Conservation (phyloP, 108 stramenopile genomes). For the Stephanodiscus triporus region DNA sequence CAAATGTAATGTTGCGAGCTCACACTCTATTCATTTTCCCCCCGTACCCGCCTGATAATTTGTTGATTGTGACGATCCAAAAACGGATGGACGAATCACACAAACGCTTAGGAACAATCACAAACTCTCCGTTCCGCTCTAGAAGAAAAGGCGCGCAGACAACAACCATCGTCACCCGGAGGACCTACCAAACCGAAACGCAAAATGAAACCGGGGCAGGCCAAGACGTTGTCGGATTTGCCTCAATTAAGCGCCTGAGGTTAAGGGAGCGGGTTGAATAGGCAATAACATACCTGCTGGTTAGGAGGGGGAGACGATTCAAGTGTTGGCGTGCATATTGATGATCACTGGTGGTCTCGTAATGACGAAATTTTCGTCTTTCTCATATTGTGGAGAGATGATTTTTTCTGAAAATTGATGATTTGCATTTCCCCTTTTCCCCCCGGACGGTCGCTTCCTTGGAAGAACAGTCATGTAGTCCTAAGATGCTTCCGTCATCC, state of each 20-base stretch:
- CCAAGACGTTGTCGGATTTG: constrained; percentile 85
- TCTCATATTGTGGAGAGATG: background rate
- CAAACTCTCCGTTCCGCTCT: constrained; percentile 78
- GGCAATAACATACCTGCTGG: constrained; percentile 9
- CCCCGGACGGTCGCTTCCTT: background rate
- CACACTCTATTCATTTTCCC: background rate
- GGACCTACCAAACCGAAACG: constrained; percentile 53
- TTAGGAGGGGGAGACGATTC: background rate
- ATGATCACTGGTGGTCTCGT: constrained; percentile 32
- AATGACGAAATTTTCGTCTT: constrained; percentile 29
- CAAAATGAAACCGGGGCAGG: constrained; percentile 83
- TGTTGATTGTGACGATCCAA: background rate
- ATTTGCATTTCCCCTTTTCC: background rate
- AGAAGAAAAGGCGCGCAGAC: constrained; percentile 74
- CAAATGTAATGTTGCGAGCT: too few relatives aligned
- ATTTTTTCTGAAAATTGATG: background rate
- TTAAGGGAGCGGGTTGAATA: constrained; percentile 61
- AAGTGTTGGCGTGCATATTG: constrained; percentile 7
- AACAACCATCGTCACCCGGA: constrained; percentile 32
- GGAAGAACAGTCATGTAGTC: background rate
- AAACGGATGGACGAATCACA: background rate
- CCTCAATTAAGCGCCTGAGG: constrained; percentile 90
- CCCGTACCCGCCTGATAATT: background rate
- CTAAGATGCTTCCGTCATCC: background rate
- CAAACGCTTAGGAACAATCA: constrained; percentile 50